Evolutionary conservation across 140 eudicot genomes (phyloP), one percentile per base, ranked within the genome.

Genomic region (Stevia rebaudiana): DNA sequence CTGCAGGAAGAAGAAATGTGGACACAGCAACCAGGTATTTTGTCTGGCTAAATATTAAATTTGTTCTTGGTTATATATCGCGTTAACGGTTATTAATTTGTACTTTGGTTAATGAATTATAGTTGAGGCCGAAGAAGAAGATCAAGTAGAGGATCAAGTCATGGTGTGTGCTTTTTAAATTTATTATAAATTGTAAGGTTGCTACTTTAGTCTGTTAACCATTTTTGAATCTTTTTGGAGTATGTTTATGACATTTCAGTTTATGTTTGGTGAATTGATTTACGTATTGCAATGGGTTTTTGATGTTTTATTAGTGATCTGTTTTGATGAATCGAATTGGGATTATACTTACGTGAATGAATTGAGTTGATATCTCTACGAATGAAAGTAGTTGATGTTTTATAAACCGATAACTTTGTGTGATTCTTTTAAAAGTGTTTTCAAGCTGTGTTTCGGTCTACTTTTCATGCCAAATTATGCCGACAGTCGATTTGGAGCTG

Each of bases 51-150:
- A 25, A 11, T 1, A 5, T 11, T 53, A 16, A 6, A 2, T 16
- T 11, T 11, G 3, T 11, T 8, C 11, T 1, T 8, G 0, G 40
- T 23, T 13, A 5, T 25, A n/a, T n/a, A n/a, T n/a, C n/a, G n/a
- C n/a, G n/a, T 6, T 8, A n/a, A 63, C 40, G 24, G 47, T 33
- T 1, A 0, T 12, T 71, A 25, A 71, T 4, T 4, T 2, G 25
- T 28, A 0, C 40, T 43, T 18, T 31, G 4, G 9, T 48, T 58
- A n/a, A n/a, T 67, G 33, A 24, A 39, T 37, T 39, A 3, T 61
- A 82, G 87, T 74, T 82, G 81, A 82, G 87, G 87, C 87, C 87
- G 15, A 82, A 82, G 87, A 82, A 82, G 87, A 82, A 81, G 83
- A 78, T 81, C 87, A 81, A 81, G 86, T 81, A 74, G 86, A 71